Percentiles rank a stretch among this genome's conserved stretches.
phyloP scores from a whole-genome alignment of 2,329 filamentous ascomycete species.

The Fusarium sp. region DNA sequence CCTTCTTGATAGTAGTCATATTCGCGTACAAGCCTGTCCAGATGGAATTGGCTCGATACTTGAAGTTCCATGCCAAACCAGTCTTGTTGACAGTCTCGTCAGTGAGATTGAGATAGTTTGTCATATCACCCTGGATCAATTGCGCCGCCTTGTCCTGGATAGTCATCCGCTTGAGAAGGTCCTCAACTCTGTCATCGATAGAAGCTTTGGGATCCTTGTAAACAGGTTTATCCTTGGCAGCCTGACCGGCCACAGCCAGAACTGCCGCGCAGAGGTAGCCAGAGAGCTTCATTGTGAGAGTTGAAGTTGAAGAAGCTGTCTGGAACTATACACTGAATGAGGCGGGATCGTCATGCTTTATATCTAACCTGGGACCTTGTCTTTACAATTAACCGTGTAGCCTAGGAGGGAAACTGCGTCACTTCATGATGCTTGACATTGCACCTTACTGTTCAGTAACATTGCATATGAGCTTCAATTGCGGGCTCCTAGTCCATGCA shows the following conservation, averaged over 20 bases:
- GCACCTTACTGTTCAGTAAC: background rate
- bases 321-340: background rate
- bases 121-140: conserved; percentile 74
- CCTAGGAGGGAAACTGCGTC: background rate
- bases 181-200: conserved; percentile 71
- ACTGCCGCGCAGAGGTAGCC: conserved; percentile 35
- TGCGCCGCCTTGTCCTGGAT: conserved; percentile 79
- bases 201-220: conserved; percentile 73
- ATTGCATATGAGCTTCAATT: conserved; percentile 5
- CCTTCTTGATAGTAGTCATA: conserved; percentile 70
- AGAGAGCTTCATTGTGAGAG: conserved; percentile 45
- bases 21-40: conserved; percentile 76
- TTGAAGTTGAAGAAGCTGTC: conserved; percentile 8
- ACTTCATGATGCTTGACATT: background rate
- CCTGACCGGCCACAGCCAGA: conserved; percentile 39
- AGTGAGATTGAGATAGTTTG: conserved; percentile 77
- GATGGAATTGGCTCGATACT: conserved; percentile 72
- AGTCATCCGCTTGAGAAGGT: conserved; percentile 78
- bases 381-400: conserved; percentile 35
- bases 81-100: conserved; percentile 73
- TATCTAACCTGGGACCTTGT: conserved; percentile 2
- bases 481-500: background rate
- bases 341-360: conserved; percentile 27
- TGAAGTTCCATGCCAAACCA: conserved; percentile 74
- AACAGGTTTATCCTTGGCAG: conserved; percentile 49